Evolutionary conservation across 78 protist species (phyloP), one percentile per base, ranked within the genome.

Genomic region (Dictyostelium intermedium): DNA sequence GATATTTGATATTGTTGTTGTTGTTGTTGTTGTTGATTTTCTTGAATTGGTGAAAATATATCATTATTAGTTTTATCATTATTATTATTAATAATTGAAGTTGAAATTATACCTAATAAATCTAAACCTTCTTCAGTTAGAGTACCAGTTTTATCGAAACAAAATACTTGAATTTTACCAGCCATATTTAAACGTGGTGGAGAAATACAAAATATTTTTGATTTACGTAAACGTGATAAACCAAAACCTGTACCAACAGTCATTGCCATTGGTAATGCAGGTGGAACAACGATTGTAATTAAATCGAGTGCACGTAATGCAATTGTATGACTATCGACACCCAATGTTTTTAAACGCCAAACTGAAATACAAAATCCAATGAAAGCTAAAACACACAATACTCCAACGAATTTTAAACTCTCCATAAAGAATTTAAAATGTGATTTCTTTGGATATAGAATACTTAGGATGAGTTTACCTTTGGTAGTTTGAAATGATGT

Each of bases 131-230:
- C 99, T 70, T 96, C 98, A 5, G 99, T 98, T 9, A 98, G 94
- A 0, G 99, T 98, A 20, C 99, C 99, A 13, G 99, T 98, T 87
- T 98, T 98, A 85, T 98, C 99, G 50, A 98, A 98, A 56, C 97
- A 92, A 61, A 96, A 91, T 34, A 95, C 77, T 27, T 84, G 70
- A 35, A 97, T 34, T 69, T 97, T 91, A 39, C 99, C 99, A 73
- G 92, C 82, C 60, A 96, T 97, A 45, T 93, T 93, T 50, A 96
- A 84, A 13, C 98, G 63, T 32, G 56, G 81, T 2, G 98, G 98
- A 5, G 78, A 25, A 34, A 96, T 95, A 91, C 98, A 96, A 96
- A 63, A 97, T 76, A 98, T 91, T 2, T 66, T 23, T 3, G 18
- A 13, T 45, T 73, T 76, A 37, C 91, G 92, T 34, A 97, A 82